A percentile compares a stretch with the other conserved stretches of the same genome.
Evolutionary conservation across 108 stramenopile species (phyloP).

Genomic region (Skeletonema grethae): DNA sequence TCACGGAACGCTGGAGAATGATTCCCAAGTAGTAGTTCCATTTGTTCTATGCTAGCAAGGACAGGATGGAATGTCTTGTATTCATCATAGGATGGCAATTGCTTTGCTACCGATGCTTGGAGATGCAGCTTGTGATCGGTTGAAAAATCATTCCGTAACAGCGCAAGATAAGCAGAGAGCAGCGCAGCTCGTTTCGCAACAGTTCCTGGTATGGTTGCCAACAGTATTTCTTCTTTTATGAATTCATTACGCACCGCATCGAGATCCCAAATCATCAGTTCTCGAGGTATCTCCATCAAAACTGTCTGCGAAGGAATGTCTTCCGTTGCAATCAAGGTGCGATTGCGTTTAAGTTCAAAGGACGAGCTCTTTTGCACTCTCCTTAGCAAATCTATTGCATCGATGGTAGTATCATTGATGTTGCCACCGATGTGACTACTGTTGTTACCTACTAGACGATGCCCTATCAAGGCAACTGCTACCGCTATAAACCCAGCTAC

Average conservation of each 20-base stretch:
- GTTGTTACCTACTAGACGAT: background rate
- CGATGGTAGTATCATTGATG: background rate
- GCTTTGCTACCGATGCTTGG: background rate
- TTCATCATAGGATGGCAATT: background rate
- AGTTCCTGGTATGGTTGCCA: background rate
- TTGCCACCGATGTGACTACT: background rate
- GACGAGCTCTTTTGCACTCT: background rate
- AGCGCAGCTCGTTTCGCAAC: constrained; percentile 1
- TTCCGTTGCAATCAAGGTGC: background rate
- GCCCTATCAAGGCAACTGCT: background rate
- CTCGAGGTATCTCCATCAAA: background rate
- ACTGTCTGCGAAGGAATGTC: background rate
- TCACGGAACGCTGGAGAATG: constrained; percentile 8
- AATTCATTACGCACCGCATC: constrained; percentile 1
- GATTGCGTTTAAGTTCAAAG: background rate
- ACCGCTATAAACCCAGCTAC: background rate
- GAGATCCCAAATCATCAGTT: background rate
- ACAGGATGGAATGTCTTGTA: constrained; percentile 8
- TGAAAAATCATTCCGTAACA: background rate
- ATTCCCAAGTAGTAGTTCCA: constrained; percentile 7
- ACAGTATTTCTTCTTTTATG: constrained; percentile 1
- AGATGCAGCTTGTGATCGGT: background rate
- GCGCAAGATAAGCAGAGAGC: background rate
- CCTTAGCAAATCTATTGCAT: background rate
- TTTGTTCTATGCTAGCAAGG: constrained; percentile 11